These are phyloP conservation scores for Phaseolus lunatus DNA, from an alignment of 306 rosid genomes.

Conservation along the genomic window DNA sequence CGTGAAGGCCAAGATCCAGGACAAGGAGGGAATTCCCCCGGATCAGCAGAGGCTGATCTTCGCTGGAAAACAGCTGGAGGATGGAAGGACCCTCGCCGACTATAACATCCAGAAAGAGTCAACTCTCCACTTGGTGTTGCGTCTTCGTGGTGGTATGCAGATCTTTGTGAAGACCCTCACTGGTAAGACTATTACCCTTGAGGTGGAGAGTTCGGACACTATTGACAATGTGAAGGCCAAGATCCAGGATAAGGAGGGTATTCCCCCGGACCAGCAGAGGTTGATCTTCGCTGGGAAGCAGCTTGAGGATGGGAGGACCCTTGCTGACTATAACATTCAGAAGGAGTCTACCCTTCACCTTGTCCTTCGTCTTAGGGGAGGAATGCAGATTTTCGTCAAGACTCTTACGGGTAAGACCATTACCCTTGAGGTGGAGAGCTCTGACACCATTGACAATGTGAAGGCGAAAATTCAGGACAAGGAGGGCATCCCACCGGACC, in stretches of 20 bases:
- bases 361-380: conserved; percentile 67
- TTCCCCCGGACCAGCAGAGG: conserved; percentile 80
- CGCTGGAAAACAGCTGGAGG: conserved; percentile 77
- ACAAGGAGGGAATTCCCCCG: conserved; percentile 79
- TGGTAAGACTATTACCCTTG: conserved; percentile 64
- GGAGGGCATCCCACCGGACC: conserved; percentile 79
- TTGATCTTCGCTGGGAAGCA: conserved; percentile 75
- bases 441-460: conserved; percentile 70
- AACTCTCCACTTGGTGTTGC: conserved; percentile 70
- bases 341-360: conserved; percentile 74
- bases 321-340: conserved; percentile 75
- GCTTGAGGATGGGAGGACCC: conserved; percentile 65
- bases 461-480: conserved; percentile 73
- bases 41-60: conserved; percentile 79
- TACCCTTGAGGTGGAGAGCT: conserved; percentile 74
- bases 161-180: conserved; percentile 72
- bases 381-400: conserved; percentile 75
- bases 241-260: conserved; percentile 77
- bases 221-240: conserved; percentile 74
- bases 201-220: conserved; percentile 71
- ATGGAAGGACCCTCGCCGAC: conserved; percentile 68
- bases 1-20: conserved; percentile 75
- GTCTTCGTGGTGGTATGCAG: conserved; percentile 82
- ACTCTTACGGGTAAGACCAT: conserved; percentile 72
- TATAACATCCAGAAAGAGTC: conserved; percentile 83